phyloP scores from a whole-genome alignment of 73 alveolate genomes.

The Paramecium biaurelia region DNA sequence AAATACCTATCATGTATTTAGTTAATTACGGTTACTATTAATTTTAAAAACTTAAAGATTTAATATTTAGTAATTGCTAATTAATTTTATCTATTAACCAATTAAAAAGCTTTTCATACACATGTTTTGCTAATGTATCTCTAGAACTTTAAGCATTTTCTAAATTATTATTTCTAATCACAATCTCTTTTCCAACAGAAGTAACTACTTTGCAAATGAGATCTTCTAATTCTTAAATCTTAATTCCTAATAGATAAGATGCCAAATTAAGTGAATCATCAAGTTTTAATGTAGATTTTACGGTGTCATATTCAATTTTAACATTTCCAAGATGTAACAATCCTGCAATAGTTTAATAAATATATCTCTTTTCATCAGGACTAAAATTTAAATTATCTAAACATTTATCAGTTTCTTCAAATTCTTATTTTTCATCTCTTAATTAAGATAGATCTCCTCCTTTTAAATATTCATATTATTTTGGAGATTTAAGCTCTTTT shows the following conservation, averaged over 20 bases:
- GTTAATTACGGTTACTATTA: neutral
- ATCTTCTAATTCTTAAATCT: neutral
- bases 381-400: conserved; percentile 11
- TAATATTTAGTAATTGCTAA: neutral
- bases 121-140: conserved; percentile 91
- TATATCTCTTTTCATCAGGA: conserved; percentile 59
- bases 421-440: conserved; percentile 66
- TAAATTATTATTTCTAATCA: conserved; percentile 54
- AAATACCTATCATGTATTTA: conserved; percentile 81
- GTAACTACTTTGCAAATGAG: conserved; percentile 50
- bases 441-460: neutral
- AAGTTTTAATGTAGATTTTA: conserved; percentile 48
- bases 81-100: conserved; percentile 80
- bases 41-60: neutral
- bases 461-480: conserved; percentile 58
- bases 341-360: neutral
- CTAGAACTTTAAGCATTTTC: conserved; percentile 70
- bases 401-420: conserved; percentile 51
- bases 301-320: conserved; percentile 78
- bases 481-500: conserved; percentile 40
- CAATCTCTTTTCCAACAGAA: conserved; percentile 42
- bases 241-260: conserved; percentile 73
- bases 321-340: neutral
- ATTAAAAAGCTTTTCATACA: conserved; percentile 89
- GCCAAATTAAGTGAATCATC: conserved; percentile 54